Conservation (phyloP, 2,329 filamentous ascomycete genomes). For the Fonsecaea multimorphosa region DNA sequence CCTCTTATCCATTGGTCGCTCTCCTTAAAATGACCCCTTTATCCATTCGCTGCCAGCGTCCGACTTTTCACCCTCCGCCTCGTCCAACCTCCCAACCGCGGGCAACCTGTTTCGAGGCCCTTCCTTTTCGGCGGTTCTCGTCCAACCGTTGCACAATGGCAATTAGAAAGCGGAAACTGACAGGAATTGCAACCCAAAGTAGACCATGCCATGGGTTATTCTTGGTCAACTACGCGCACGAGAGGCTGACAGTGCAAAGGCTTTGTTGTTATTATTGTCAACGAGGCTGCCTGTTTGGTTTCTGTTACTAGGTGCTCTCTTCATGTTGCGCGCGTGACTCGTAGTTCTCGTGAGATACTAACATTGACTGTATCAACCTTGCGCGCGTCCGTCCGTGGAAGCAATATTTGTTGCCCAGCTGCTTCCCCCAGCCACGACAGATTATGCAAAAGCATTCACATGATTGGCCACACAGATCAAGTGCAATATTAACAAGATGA, state of each 20-base stretch:
- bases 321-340: constrained; percentile 11
- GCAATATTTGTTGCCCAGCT: neutral
- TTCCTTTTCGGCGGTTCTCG: neutral
- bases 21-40: constrained; percentile 7
- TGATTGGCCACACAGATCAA: constrained; percentile 3
- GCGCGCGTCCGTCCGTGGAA: neutral
- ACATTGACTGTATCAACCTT: neutral
- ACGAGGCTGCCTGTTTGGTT: constrained; percentile 13
- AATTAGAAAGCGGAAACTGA: neutral
- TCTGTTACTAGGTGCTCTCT: neutral
- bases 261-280: constrained; percentile 16
- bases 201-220: constrained; percentile 12
- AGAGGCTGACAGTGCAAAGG: neutral
- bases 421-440: neutral
- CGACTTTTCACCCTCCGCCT: neutral
- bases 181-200: neutral
- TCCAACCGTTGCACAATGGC: constrained; percentile 11
- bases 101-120: constrained; percentile 4
- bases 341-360: neutral
- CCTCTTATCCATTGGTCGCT: constrained; percentile 5
- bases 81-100: neutral
- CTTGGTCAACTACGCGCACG: constrained; percentile 11
- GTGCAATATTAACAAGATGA: neutral
- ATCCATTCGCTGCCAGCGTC: constrained; percentile 15
- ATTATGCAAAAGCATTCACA: constrained; percentile 5